Evolutionary conservation across 805 yeast species (phyloP), one percentile per base, ranked within the genome.

Genomic region (Candida gorgasii): DNA sequence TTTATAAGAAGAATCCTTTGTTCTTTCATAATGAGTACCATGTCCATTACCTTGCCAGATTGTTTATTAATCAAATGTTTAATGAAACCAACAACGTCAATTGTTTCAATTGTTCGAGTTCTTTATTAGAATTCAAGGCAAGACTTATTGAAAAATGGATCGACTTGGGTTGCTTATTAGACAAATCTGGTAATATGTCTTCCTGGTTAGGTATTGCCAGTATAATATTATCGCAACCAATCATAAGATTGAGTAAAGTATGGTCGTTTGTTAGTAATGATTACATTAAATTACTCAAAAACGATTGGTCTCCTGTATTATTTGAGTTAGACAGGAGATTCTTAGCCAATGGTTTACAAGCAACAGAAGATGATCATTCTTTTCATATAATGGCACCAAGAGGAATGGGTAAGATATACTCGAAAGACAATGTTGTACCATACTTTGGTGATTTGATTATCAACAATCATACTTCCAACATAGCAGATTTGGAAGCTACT

Each of bases 151-250:
- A 81, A 36, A 84, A 80, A 57, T 92, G 98, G 98, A 85, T 90
- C 32, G 80, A 81, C 46, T 69, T 92, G 33, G 98, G 97, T 3
- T 79, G 84, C 48, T 67, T 72, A 19, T 77, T 92, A 47, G 93
- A 88, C 54, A 78, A 78, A 46, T 67, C 78, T 22, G 98, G 98
- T 38, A 95, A 92, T 58, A 88, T 89, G 90, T 90, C 89, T 0
- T 83, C 93, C 22, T 92, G 97, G 97, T 67, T 89, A 17, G 96
- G 96, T 0, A 80, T 92, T 51, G 88, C 96, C 1, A 82, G 93
- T 0, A 74, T 85, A 1, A 73, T 90, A 1, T 84, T 96, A 54
- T 86, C 95, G 0, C 79, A 84, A 42, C 95, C 97, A 0, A 72
- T 92, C 1, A 66, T 92, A 44, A 75, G 98, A 50, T 68, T 92